These are phyloP conservation scores for Buddleja alternifolia DNA, from an alignment of 257 asterid species.

Conservation along the genomic window DNA sequence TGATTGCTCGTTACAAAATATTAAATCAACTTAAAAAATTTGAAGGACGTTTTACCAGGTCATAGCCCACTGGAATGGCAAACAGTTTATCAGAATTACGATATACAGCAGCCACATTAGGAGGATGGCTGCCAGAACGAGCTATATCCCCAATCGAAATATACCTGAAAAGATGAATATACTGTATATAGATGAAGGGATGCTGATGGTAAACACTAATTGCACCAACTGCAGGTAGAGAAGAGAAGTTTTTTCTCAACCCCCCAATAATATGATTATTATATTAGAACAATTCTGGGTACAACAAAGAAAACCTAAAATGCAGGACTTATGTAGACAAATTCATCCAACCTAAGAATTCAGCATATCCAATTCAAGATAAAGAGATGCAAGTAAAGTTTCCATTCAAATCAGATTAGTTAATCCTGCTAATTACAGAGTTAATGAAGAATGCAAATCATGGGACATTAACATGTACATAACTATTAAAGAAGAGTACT, in stretches of 20 bases:
- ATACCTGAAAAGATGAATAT: conserved; percentile 55
- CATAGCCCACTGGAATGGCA: conserved; percentile 76
- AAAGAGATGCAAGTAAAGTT: background rate
- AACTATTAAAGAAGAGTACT: conserved; percentile 16
- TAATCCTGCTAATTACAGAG: background rate
- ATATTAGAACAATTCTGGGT: background rate
- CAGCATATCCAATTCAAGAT: background rate
- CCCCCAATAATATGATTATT: background rate
- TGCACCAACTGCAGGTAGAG: conserved; percentile 1
- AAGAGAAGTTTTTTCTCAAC: conserved; percentile 6
- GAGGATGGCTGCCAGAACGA: conserved; percentile 85
- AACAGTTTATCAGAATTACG: conserved; percentile 58
- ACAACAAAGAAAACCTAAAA: background rate
- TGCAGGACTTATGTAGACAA: background rate
- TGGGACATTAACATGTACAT: background rate
- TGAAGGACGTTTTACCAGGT: conserved; percentile 65
- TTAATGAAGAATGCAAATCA: background rate
- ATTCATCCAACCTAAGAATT: background rate
- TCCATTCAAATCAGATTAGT: background rate
- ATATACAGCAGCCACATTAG: conserved; percentile 83
- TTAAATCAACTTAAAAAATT: conserved; percentile 1
- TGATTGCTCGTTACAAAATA: background rate
- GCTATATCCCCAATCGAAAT: conserved; percentile 86
- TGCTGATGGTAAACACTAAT: background rate
- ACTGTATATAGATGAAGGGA: conserved; percentile 13